phyloP scores from a whole-genome alignment of 2,329 filamentous ascomycete species.

The Colletotrichum scovillei region DNA sequence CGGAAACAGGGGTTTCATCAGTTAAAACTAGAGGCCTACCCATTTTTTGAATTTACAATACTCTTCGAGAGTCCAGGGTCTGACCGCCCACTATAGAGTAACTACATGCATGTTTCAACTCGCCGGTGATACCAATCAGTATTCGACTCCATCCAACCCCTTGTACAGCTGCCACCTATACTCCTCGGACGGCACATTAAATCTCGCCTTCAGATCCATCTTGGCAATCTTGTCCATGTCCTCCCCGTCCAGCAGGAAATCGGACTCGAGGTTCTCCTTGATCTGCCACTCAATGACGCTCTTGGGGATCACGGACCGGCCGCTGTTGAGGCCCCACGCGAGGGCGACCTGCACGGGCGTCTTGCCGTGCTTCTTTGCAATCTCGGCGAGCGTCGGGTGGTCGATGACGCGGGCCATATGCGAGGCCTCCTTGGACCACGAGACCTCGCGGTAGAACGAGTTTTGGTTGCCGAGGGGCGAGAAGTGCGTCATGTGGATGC shows the following conservation, averaged over 20 bases:
- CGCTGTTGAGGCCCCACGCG: conserved; percentile 46
- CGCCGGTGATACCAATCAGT: background rate
- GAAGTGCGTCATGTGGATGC: conserved; percentile 47
- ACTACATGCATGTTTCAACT: no score
- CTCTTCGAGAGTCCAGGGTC: background rate
- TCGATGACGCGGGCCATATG: conserved; percentile 44
- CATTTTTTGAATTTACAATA: background rate
- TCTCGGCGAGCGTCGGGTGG: conserved; percentile 41
- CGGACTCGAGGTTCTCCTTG: conserved; percentile 6
- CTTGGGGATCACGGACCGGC: conserved; percentile 49
- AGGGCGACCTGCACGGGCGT: conserved; percentile 46
- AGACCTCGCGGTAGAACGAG: conserved; percentile 43
- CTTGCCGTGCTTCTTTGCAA: conserved; percentile 44
- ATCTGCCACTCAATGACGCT: conserved; percentile 48
- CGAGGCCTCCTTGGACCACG: conserved; percentile 45
- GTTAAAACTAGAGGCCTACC: background rate
- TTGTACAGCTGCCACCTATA: background rate
- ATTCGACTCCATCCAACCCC: background rate
- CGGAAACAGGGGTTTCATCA: background rate
- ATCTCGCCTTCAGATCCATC: background rate
- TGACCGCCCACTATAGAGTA: no score
- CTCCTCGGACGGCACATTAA: background rate
- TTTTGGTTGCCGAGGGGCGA: conserved; percentile 47
- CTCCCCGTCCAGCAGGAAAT: background rate
- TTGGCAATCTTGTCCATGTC: background rate